Conservation (phyloP, 1,139 yeast genomes). For the Hyphopichia burtonii region DNA sequence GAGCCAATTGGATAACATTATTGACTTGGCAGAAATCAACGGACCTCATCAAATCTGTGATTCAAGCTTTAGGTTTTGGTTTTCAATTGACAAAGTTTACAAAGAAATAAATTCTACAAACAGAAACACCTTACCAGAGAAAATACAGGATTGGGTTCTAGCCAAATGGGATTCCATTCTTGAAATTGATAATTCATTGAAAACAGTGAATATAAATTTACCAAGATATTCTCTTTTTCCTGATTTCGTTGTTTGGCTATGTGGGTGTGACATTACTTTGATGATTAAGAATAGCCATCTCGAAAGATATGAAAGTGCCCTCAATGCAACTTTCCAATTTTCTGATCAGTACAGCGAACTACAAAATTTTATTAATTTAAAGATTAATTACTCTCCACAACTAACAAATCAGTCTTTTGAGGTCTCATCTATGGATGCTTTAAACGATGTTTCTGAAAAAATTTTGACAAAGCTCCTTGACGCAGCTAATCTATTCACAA, state of each 20-base stretch:
- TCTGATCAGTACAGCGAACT: neutral
- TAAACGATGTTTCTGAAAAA: neutral
- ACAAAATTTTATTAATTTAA: constrained; percentile 2
- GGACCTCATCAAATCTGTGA: constrained; percentile 53
- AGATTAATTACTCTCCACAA: neutral
- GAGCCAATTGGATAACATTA: constrained; percentile 46
- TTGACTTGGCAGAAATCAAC: constrained; percentile 54
- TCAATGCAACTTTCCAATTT: neutral
- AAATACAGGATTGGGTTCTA: constrained; percentile 47
- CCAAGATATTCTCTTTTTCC: constrained; percentile 18
- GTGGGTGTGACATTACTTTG: constrained; percentile 12
- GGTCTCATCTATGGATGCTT: neutral
- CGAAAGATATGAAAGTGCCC: neutral
- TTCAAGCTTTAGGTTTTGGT: constrained; percentile 57
- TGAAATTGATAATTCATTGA: too few relatives aligned
- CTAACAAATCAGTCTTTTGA: neutral
- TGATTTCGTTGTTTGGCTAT: constrained; percentile 45
- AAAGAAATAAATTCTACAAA: constrained; percentile 25
- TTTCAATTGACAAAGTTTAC: constrained; percentile 35
- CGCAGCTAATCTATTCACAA: neutral
- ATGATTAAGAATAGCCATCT: neutral
- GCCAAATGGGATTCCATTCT: constrained; percentile 35
- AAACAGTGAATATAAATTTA: constrained; percentile 1
- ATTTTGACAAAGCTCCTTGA: constrained; percentile 6
- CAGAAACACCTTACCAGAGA: constrained; percentile 15